These are phyloP conservation scores for Monosporascus sp. DNA, from an alignment of 2,329 filamentous ascomycete genomes.

Conservation along the genomic window DNA sequence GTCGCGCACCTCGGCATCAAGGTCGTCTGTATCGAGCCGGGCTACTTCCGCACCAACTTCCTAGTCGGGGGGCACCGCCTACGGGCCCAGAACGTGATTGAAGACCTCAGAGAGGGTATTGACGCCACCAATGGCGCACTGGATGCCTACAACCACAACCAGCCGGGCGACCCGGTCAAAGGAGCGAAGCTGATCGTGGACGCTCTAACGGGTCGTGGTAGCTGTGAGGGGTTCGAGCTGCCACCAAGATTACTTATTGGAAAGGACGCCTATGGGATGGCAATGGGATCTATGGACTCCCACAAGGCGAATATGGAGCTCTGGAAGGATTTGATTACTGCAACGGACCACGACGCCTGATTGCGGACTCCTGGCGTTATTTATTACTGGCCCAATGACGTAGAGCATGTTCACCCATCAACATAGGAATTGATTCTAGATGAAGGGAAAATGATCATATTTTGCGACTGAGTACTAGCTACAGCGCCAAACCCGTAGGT, in stretches of 20 bases:
- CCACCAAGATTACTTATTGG: conserved; percentile 3
- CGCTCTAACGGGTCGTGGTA: conserved; percentile 26
- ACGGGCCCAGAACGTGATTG: conserved; percentile 17
- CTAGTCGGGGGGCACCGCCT: conserved; percentile 28
- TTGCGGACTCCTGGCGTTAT: too few relatives aligned
- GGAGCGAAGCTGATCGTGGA: conserved; percentile 33
- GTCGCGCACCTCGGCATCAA: conserved; percentile 37
- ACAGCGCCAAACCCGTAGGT: too few relatives aligned
- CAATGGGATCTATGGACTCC: not conserved
- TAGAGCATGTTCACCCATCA: too few relatives aligned
- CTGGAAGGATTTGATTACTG: conserved; percentile 1
- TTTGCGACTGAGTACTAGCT: too few relatives aligned
- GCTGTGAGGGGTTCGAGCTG: conserved; percentile 1
- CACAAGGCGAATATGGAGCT: conserved; percentile 1
- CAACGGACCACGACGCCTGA: not conserved
- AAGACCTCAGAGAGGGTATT: conserved; percentile 6
- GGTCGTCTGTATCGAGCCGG: conserved; percentile 42
- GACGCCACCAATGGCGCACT: conserved; percentile 12
- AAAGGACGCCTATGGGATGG: conserved; percentile 4
- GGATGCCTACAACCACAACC: conserved; percentile 24
- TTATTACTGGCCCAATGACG: too few relatives aligned
- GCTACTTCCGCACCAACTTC: conserved; percentile 46
- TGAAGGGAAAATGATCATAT: too few relatives aligned
- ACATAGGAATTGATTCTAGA: too few relatives aligned
- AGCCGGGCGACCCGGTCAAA: conserved; percentile 35